Base-by-base conservation (phyloP, 345 rosid genomes). In the Streptanthus diversifolius region DNA sequence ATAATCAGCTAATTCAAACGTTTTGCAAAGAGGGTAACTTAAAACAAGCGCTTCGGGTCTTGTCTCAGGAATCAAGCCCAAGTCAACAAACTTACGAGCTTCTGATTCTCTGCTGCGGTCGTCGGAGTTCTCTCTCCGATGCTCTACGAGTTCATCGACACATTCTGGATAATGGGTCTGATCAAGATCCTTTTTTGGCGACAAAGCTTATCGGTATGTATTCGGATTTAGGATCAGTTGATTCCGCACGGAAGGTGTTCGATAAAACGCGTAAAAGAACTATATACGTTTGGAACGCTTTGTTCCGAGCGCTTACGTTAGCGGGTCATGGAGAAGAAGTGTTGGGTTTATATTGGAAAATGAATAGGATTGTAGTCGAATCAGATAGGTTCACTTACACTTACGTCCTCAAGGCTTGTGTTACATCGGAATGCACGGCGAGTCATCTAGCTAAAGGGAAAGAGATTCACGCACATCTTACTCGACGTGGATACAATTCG, bases 361-460 rank as follows among this genome's bases (percentile, higher is more conserved):
- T 93, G 97, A 91, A 86, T 73, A 36, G 65, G 63, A 57, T 64
- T 17, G 87, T 88, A 1, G 39, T 85, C 9, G 73, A 74, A 0
- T 91, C 97, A 5, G 96, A 93, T 79, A 81, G 97, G 76, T 93
- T 90, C 68, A 89, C 97, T 1, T 91, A 89, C 71, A 93, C 92
- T 19, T 93, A 86, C 24, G 90, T 78, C 30, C 91, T 93, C 60
- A 93, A 93, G 75, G 97, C 97, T 2, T 91, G 96, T 73, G 96
- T 91, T 30, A 83, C 81, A 5, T 83, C 95, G 13, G 83, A 81
- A 63, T 65, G 83, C 75, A 64, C 80, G 30, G 40, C 17, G 68
- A 64, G 70, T 19, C 60, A 80, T 51, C 73, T 87, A 24, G 77
- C 55, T 0, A 85, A 81, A 55, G 98, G 96, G 53, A 91, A 80